A percentile compares a stretch with the other conserved stretches of the same genome.
Conservation (phyloP, 2,329 filamentous ascomycete species). For the Spiromastix sp. region DNA sequence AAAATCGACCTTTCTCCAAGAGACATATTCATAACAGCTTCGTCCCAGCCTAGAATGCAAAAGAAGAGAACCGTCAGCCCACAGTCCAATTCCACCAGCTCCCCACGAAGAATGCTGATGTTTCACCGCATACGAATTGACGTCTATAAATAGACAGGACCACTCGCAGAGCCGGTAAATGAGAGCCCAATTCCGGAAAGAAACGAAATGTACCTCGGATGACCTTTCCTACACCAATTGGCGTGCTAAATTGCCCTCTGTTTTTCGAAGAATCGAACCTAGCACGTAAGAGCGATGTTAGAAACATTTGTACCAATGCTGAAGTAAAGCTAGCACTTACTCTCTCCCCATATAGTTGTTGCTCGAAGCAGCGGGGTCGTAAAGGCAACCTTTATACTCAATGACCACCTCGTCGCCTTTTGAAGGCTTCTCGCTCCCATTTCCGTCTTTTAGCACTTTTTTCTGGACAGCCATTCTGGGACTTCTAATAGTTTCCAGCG, state of each 20-base stretch:
- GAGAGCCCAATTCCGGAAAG: not conserved
- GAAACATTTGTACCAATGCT: not conserved
- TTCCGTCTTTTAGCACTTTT: conserved; percentile 51
- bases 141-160: too few relatives aligned
- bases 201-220: conserved; percentile 58
- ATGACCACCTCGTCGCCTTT: conserved; percentile 68
- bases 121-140: too few relatives aligned
- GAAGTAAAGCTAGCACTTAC: conserved; percentile 44
- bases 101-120: too few relatives aligned
- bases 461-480: conserved; percentile 62
- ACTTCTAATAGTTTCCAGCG: conserved; percentile 1
- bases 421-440: conserved; percentile 48
- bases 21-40: conserved; percentile 77
- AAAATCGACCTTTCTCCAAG: conserved; percentile 83
- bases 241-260: conserved; percentile 62
- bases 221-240: conserved; percentile 73
- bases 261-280: conserved; percentile 80
- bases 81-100: too few relatives aligned
- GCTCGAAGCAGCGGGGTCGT: conserved; percentile 50
- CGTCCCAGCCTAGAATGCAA: conserved; percentile 59
- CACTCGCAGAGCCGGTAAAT: not conserved
- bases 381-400: conserved; percentile 83
- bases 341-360: conserved; percentile 56
- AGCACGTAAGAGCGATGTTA: not conserved
- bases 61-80: conserved; percentile 3